These are phyloP conservation scores for Naganishia randhawae DNA, from an alignment of 768 basidiomycete species.

Conservation along the genomic window DNA sequence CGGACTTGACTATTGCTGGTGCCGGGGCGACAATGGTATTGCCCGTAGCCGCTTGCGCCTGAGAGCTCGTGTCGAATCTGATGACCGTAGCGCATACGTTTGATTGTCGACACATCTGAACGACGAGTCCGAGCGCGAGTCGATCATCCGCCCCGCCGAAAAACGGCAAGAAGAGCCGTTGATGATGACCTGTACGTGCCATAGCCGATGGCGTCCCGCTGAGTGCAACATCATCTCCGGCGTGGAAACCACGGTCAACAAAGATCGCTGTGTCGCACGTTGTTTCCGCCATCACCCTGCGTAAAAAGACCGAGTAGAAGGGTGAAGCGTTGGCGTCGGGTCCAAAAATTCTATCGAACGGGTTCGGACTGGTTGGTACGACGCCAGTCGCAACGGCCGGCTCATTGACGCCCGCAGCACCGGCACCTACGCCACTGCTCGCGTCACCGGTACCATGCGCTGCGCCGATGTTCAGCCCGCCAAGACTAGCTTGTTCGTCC, in stretches of 20 bases:
- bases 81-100: slow-evolving; percentile 74
- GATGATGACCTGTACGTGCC: slow-evolving; percentile 47
- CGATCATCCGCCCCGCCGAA: slow-evolving; percentile 94
- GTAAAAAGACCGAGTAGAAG: slow-evolving; percentile 74
- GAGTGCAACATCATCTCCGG: slow-evolving; percentile 27
- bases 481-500: slow-evolving; percentile 19
- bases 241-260: slow-evolving; percentile 66
- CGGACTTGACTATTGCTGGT: too few species aligned
- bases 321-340: slow-evolving; percentile 53
- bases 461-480: slow-evolving; percentile 16
- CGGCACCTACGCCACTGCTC: too few species aligned
- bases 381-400: not conserved
- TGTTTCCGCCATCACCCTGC: slow-evolving; percentile 70
- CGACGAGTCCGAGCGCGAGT: slow-evolving; percentile 71
- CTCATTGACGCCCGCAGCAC: too few species aligned
- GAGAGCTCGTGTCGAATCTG: slow-evolving; percentile 53
- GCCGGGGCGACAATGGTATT: too few species aligned
- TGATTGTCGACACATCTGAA: slow-evolving; percentile 68
- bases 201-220: too few species aligned
- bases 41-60: too few species aligned
- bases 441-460: not conserved
- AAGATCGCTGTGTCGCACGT: slow-evolving; percentile 77
- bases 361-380: slow-evolving; percentile 53
- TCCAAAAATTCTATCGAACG: slow-evolving; percentile 77
- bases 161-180: slow-evolving; percentile 81